Percentiles rank a stretch among this genome's conserved stretches.
These are phyloP conservation scores for Gossypium turneri DNA, from an alignment of 345 rosid genomes.

Conservation along the genomic window DNA sequence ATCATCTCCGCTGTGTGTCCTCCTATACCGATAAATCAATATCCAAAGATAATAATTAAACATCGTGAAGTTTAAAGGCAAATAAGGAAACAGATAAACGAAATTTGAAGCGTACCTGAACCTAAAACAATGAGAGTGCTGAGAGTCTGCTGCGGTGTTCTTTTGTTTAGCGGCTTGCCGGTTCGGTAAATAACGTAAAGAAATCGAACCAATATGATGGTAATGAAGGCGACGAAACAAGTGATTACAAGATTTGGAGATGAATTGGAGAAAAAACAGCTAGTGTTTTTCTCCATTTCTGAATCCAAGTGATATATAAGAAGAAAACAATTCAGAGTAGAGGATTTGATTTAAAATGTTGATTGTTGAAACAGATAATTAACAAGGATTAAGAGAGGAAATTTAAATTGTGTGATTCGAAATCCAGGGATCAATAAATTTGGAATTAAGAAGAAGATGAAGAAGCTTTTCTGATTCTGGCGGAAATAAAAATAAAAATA, in stretches of 20 bases:
- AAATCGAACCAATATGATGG: conserved; percentile 25
- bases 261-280: conserved; percentile 22
- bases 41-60: background rate
- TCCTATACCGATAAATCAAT: conserved; percentile 34
- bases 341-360: background rate
- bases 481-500: too few relatives aligned
- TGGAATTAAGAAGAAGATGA: background rate
- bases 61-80: background rate
- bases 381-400: background rate
- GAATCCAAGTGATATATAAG: background rate
- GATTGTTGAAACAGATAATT: background rate
- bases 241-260: conserved; percentile 20
- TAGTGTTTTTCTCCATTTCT: conserved; percentile 21
- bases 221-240: conserved; percentile 5
- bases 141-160: conserved; percentile 31
- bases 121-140: conserved; percentile 60
- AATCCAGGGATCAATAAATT: background rate
- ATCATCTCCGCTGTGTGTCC: conserved; percentile 99
- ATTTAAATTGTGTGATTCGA: background rate
- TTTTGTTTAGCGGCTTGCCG: conserved; percentile 41
- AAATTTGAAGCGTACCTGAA: conserved; percentile 39
- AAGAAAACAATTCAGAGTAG: background rate
- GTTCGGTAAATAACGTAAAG: conserved; percentile 31
- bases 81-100: background rate
- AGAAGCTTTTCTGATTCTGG: background rate